These are phyloP conservation scores for Sambucus nigra DNA, from an alignment of 129 eudicot genomes.

Conservation along the genomic window DNA sequence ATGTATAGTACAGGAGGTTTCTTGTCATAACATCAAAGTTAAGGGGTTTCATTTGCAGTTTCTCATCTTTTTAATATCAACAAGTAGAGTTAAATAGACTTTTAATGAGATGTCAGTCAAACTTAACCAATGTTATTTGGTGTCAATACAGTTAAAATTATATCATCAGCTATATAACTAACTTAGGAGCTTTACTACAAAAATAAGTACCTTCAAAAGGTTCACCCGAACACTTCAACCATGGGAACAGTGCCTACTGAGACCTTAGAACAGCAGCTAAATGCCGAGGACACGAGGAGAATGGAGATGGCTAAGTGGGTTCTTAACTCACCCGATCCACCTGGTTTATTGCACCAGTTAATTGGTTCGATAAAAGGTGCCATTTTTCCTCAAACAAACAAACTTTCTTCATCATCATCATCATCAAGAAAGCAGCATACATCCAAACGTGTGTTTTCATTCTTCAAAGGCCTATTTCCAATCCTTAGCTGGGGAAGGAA, in stretches of 20 bases:
- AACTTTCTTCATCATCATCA: slow-evolving; percentile 18
- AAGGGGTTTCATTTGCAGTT: too few species aligned
- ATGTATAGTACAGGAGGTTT: too few species aligned
- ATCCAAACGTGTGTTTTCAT: slow-evolving; percentile 6
- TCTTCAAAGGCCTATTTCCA: slow-evolving; percentile 38
- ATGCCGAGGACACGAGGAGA: slow-evolving; percentile 11
- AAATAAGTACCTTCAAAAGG: slow-evolving; percentile 16
- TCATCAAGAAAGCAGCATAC: slow-evolving; percentile 16
- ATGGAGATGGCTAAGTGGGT: slow-evolving; percentile 47
- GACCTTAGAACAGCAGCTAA: slow-evolving; percentile 28
- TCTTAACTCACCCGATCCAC: slow-evolving; percentile 54
- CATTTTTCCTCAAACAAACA: slow-evolving; percentile 13
- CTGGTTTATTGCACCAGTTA: slow-evolving; percentile 28
- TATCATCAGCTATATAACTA: too few species aligned
- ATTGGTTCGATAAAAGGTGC: slow-evolving; percentile 23
- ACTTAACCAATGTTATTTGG: too few species aligned
- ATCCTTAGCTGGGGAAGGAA: slow-evolving; percentile 47
- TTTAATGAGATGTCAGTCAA: too few species aligned
- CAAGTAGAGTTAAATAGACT: too few species aligned
- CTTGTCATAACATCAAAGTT: too few species aligned
- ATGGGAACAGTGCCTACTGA: slow-evolving; percentile 28
- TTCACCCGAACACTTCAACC: slow-evolving; percentile 59
- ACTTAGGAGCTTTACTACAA: background rate
- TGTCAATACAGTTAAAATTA: background rate
- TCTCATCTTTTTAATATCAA: too few species aligned